Evolutionary conservation across 495 filamentous ascomycete genomes (phyloP), one percentile per base, ranked within the genome.

Genomic region (Aspergillus ostianus): DNA sequence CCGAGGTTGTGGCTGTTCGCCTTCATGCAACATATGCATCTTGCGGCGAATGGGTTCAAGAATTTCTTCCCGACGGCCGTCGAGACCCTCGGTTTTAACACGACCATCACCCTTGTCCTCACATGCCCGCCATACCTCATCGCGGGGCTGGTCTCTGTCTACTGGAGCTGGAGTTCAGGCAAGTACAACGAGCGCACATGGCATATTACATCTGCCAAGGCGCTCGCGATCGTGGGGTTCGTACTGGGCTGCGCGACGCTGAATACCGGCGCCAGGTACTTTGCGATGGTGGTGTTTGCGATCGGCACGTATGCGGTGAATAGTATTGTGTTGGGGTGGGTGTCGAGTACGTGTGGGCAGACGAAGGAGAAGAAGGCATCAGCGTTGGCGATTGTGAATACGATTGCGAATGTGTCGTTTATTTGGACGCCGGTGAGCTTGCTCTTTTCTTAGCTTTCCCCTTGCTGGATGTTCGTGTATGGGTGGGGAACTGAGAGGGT

Each of bases 21-120:
- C 9, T 55, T 67, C 55, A 66, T 64, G 54, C 67, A 75, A 20
- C 76, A 36, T 55, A 62, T 64, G 59, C 65, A 67, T 47, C 54
- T 64, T 18, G 56, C 71, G 13, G 73, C 77, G 20, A 72, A 72
- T 53, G 70, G 67, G 27, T 77, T 75, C 63, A 77, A 71, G 60
- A 76, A 76, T 56, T 81, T 84, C 71, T 85, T 84, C 73, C 82
- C 82, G 0, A 82, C 75, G n/a, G 79, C 82, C 51, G 77, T 84
- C 12, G 67, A 77, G 58, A 81, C 79, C 0, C 70, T 86, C 0
- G 81, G 81, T 6, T 84, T 79, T 63, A 74, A 72, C 46, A 71
- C 63, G n/a, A 83, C 78, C 44, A 65, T 81, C 29, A 84, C 82
- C 0, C 74, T 86, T 13, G 76, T 79, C 26, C 72, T 84, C 26